phyloP scores from a whole-genome alignment of 1,284 basidiomycete genomes.

The Microbotryum silenes-acaulis region DNA sequence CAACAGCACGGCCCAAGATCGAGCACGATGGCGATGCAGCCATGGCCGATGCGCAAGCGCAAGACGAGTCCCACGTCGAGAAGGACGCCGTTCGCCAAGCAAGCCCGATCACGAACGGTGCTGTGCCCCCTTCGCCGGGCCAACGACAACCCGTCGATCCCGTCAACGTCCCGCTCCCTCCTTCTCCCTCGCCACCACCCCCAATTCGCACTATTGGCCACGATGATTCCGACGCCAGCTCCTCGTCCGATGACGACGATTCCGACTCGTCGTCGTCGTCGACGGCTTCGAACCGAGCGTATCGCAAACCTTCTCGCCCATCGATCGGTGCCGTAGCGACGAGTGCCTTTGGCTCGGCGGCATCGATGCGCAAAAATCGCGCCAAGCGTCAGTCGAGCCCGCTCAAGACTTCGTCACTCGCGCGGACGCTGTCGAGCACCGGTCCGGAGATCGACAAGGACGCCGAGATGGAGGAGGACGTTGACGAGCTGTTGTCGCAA shows the following conservation, averaged over 20 bases:
- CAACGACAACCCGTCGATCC: background rate
- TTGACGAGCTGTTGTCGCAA: slow-evolving; percentile 18
- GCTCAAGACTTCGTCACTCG: slow-evolving; percentile 4
- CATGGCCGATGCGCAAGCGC: no score
- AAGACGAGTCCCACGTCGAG: no score
- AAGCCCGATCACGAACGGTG: no score
- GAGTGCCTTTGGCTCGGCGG: slow-evolving; percentile 7
- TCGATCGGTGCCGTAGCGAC: slow-evolving; percentile 14
- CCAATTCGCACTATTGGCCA: slow-evolving; percentile 17
- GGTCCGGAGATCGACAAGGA: background rate
- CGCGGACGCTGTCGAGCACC: background rate
- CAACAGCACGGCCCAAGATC: background rate
- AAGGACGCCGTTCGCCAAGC: background rate
- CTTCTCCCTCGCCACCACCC: slow-evolving; percentile 17
- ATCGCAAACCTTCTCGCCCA: background rate
- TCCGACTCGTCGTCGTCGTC: slow-evolving; percentile 5
- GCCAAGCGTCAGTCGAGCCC: slow-evolving; percentile 2
- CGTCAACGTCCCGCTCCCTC: slow-evolving; percentile 5
- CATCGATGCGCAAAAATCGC: background rate
- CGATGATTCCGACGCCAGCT: background rate
- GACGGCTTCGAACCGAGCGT: background rate
- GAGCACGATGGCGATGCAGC: background rate
- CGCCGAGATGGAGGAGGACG: slow-evolving; percentile 7
- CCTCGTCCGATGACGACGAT: slow-evolving; percentile 1
- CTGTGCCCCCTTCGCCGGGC: no score